phyloP scores from a whole-genome alignment of 345 rosid species.

The Pistacia vera region DNA sequence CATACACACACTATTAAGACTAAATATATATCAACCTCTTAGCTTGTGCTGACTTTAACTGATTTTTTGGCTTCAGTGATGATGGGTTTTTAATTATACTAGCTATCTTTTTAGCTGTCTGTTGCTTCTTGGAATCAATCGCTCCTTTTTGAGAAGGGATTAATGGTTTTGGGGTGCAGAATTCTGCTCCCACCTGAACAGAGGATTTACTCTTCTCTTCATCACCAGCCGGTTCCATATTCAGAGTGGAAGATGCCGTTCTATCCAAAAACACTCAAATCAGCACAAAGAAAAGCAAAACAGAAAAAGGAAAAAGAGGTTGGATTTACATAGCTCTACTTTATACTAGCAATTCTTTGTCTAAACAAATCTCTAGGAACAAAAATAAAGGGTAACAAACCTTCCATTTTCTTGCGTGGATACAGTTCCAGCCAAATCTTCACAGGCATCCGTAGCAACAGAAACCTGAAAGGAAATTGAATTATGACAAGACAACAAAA shows the following conservation, averaged over 20 bases:
- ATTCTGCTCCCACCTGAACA: constrained; percentile 32
- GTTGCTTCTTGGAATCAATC: constrained; percentile 60
- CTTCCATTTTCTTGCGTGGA: constrained; percentile 39
- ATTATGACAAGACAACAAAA: constrained; percentile 19
- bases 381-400: constrained; percentile 32
- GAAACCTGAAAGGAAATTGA: constrained; percentile 29
- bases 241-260: constrained; percentile 18
- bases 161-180: constrained; percentile 53
- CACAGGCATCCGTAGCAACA: constrained; percentile 17
- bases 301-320: constrained; percentile 12
- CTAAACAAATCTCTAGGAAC: neutral
- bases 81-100: constrained; percentile 60
- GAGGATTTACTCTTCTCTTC: constrained; percentile 42
- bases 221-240: constrained; percentile 24
- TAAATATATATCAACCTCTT: constrained; percentile 30
- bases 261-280: constrained; percentile 11
- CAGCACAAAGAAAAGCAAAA: constrained; percentile 19
- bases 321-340: neutral
- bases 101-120: constrained; percentile 63
- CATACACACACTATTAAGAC: neutral
- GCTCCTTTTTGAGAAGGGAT: constrained; percentile 27
- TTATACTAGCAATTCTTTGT: neutral
- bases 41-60: constrained; percentile 51
- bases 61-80: constrained; percentile 48
- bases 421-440: constrained; percentile 13